These are phyloP conservation scores for Dryas integrifolia DNA, from an alignment of 331 rosid genomes.

Conservation along the genomic window DNA sequence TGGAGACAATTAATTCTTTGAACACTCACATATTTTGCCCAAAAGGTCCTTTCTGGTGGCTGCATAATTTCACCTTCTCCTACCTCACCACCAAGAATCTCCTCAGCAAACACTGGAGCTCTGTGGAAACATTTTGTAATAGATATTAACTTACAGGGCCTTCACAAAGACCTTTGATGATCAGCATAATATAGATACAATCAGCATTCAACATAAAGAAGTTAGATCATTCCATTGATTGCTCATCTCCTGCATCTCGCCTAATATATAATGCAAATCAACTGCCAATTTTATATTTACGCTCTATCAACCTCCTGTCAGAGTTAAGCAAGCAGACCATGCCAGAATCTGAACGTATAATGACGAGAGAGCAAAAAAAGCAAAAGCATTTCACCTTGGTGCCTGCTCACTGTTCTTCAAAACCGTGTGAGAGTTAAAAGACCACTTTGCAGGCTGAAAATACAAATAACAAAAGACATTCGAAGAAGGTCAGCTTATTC, in stretches of 20 bases:
- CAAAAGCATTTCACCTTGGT: conserved; percentile 56
- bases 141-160: not conserved
- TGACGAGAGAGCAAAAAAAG: conserved; percentile 21
- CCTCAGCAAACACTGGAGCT: conserved; percentile 79
- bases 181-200: not conserved
- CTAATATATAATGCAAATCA: not conserved
- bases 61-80: conserved; percentile 64
- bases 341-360: conserved; percentile 1
- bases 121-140: conserved; percentile 39
- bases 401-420: conserved; percentile 94
- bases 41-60: conserved; percentile 79
- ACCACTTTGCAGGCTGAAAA: conserved; percentile 84
- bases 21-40: conserved; percentile 95
- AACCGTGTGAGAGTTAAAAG: conserved; percentile 76
- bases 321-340: not conserved
- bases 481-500: conserved; percentile 21
- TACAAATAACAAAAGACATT: conserved; percentile 23
- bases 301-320: not conserved
- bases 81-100: conserved; percentile 59
- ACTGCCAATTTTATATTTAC: not conserved
- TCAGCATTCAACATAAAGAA: not conserved
- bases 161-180: not conserved
- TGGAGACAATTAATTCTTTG: conserved; percentile 11
- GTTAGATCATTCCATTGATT: not conserved
- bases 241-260: not conserved